These are phyloP conservation scores for Saturnispora ahearnii DNA, from an alignment of 805 yeast species.

Conservation along the genomic window DNA sequence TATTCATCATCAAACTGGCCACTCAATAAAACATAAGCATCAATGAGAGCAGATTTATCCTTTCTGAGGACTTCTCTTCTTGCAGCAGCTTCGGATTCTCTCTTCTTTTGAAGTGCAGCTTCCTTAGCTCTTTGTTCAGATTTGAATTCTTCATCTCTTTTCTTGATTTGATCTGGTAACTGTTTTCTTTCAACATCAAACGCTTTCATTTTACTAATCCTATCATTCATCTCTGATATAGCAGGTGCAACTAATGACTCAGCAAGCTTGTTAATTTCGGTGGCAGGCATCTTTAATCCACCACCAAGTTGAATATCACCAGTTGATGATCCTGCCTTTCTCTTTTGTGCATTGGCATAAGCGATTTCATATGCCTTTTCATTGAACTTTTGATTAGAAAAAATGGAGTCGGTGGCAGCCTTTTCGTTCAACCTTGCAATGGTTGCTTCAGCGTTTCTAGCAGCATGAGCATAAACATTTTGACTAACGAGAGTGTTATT, in stretches of 20 bases:
- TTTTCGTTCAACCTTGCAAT: constrained; percentile 22
- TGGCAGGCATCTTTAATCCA: constrained; percentile 67
- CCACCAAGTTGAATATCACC: constrained; percentile 73
- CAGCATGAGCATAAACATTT: constrained; percentile 43
- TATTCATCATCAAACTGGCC: constrained; percentile 32
- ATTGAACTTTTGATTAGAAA: constrained; percentile 34
- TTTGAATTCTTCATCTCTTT: constrained; percentile 30
- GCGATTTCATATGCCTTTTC: constrained; percentile 72
- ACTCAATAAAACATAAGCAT: constrained; percentile 29
- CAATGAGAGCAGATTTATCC: constrained; percentile 38
- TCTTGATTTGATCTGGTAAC: constrained; percentile 33
- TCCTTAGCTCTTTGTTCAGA: constrained; percentile 33
- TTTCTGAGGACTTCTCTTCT: constrained; percentile 41
- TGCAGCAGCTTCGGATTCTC: constrained; percentile 25
- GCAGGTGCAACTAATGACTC: constrained; percentile 75
- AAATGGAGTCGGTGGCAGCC: constrained; percentile 19
- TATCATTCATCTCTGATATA: constrained; percentile 56
- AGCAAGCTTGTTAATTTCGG: constrained; percentile 76
- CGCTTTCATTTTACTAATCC: constrained; percentile 60
- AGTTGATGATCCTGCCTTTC: constrained; percentile 39
- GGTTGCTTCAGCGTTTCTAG: constrained; percentile 37
- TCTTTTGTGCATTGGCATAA: constrained; percentile 52
- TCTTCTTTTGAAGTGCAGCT: constrained; percentile 28
- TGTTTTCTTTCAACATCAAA: constrained; percentile 38
- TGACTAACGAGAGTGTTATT: constrained; percentile 32